Conservation (phyloP, 2,329 filamentous ascomycete genomes). For the Huntiella omanensis region DNA sequence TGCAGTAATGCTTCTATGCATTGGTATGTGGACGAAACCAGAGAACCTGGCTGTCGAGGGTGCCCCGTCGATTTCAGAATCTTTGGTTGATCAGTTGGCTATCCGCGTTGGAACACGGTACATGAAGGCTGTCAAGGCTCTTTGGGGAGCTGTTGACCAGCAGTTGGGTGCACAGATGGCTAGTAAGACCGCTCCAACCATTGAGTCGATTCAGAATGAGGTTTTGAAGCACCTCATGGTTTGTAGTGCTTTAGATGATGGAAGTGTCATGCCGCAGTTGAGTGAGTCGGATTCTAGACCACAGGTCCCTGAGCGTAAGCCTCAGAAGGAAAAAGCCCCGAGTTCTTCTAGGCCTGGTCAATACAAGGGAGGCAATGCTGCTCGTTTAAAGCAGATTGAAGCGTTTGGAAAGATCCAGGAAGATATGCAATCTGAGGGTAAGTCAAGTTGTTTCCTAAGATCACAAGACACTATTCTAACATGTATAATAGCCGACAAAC, state of each 20-base stretch:
- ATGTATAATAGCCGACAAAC: conserved; percentile 4
- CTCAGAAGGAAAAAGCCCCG: not conserved
- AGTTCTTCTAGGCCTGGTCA: not conserved
- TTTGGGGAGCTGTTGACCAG: conserved; percentile 50
- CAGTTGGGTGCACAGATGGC: conserved; percentile 28
- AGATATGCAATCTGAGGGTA: not conserved
- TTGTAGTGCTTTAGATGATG: conserved; percentile 21
- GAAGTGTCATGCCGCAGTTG: not conserved
- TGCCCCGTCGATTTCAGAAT: conserved; percentile 18
- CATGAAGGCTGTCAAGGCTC: conserved; percentile 54
- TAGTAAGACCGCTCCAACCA: conserved; percentile 32
- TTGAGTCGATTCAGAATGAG: conserved; percentile 27
- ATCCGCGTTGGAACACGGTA: conserved; percentile 56
- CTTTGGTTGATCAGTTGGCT: conserved; percentile 42
- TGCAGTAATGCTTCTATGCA: conserved; percentile 52
- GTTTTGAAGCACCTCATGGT: conserved; percentile 40
- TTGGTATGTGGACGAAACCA: conserved; percentile 57
- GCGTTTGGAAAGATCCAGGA: conserved; percentile 6
- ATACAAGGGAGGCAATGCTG: conserved; percentile 8
- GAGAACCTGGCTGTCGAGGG: conserved; percentile 29
- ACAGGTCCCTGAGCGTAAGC: conserved; percentile 19
- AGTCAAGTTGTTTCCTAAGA: not conserved
- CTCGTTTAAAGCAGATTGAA: conserved; percentile 9
- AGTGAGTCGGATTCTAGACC: conserved; percentile 21
- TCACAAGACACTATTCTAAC: not conserved